A percentile compares a stretch with the other conserved stretches of the same genome.
Conservation (phyloP, 2,329 filamentous ascomycete genomes). For the Fusarium brachygibbosum region DNA sequence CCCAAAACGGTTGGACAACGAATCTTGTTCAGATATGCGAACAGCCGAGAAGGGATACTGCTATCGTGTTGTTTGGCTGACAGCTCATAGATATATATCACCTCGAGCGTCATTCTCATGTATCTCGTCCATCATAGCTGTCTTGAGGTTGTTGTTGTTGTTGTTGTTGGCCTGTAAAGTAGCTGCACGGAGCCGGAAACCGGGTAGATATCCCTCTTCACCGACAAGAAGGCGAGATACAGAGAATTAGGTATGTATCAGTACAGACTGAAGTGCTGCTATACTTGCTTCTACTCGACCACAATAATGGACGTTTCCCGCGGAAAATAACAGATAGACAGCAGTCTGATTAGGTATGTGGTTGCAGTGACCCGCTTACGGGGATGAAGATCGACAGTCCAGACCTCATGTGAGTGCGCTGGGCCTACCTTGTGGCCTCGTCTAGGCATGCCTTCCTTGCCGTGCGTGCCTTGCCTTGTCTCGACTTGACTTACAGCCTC, state of each 20-base stretch:
- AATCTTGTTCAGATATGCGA: constrained; percentile 11
- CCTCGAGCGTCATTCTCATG: constrained; percentile 25
- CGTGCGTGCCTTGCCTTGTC: neutral
- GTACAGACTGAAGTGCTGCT: no score
- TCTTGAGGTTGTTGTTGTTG: constrained; percentile 25
- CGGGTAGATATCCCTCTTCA: constrained; percentile 25
- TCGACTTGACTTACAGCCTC: constrained; percentile 2
- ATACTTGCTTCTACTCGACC: neutral
- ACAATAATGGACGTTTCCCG: neutral
- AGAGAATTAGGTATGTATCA: neutral
- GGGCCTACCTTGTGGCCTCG: neutral
- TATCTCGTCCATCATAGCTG: constrained; percentile 21
- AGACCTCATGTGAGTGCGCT: constrained; percentile 23
- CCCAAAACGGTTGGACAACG: constrained; percentile 16
- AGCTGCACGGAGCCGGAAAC: constrained; percentile 19
- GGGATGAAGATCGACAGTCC: constrained; percentile 42
- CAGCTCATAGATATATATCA: constrained; percentile 17
- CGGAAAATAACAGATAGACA: constrained; percentile 20
- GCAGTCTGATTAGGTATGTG: neutral
- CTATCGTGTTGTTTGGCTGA: neutral
- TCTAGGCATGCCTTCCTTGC: neutral
- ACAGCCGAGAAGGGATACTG: constrained; percentile 1
- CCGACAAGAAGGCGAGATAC: constrained; percentile 33
- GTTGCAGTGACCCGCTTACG: constrained; percentile 27
- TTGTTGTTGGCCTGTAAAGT: constrained; percentile 6